phyloP scores from a whole-genome alignment of 2,329 filamentous ascomycete species.

The Cercospora sesami region DNA sequence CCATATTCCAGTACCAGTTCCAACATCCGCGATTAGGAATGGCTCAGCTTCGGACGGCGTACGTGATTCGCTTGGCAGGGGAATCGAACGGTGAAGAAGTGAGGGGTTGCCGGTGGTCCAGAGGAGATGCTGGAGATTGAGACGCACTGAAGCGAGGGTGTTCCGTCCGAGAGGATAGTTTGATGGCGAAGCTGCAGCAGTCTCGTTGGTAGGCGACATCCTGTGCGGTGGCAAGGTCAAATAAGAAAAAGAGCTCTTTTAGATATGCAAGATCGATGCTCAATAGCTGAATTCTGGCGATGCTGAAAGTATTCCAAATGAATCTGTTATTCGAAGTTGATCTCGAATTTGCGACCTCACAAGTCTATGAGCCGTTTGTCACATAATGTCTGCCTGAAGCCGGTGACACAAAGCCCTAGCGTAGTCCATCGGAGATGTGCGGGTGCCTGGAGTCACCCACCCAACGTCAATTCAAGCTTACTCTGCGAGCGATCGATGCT shows the following conservation, averaged over 20 bases:
- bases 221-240: neutral
- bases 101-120: conserved; percentile 35
- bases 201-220: neutral
- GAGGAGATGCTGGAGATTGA: conserved; percentile 38
- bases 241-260: neutral
- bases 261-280: neutral
- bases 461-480: neutral
- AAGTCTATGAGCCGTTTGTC: neutral
- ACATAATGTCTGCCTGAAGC: neutral
- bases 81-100: conserved; percentile 35
- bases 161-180: conserved; percentile 25
- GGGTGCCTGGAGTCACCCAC: neutral
- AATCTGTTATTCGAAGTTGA: too few species aligned
- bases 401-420: neutral
- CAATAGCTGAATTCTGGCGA: too few species aligned
- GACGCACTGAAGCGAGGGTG: conserved; percentile 22
- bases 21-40: conserved; percentile 24
- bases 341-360: too few species aligned
- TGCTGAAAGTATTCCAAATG: too few species aligned
- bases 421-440: neutral
- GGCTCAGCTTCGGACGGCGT: neutral
- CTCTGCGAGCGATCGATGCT: neutral
- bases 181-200: neutral
- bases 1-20: conserved; percentile 29
- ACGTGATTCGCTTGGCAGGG: neutral